Evolutionary conservation across 1,284 basidiomycete species (phyloP).

Genomic region (Lentinus polychrous): DNA sequence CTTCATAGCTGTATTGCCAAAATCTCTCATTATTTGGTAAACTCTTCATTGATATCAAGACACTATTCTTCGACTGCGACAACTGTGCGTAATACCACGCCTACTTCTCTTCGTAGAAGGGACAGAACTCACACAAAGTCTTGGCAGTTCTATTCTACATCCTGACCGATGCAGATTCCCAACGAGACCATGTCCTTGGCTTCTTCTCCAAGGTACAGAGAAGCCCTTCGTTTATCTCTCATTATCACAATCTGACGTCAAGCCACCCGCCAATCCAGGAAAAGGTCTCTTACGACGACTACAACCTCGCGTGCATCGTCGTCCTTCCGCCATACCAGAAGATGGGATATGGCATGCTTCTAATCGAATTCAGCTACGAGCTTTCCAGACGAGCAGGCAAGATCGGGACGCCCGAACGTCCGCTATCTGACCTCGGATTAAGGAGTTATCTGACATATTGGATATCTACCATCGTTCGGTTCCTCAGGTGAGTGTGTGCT

Average conservation of each 20-base stretch:
- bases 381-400: slow-evolving; percentile 74
- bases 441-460: slow-evolving; percentile 91
- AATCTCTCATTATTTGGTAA: slow-evolving; percentile 95
- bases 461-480: slow-evolving; percentile 79
- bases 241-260: slow-evolving; percentile 3
- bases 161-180: slow-evolving; percentile 79
- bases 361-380: slow-evolving; percentile 99
- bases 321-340: slow-evolving; percentile 92
- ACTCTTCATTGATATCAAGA: slow-evolving; percentile 98
- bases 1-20: slow-evolving; percentile 82
- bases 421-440: slow-evolving; percentile 88
- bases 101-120: slow-evolving; percentile 3
- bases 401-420: slow-evolving; percentile 91
- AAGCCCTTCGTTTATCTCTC: neutral
- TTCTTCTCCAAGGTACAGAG: slow-evolving; percentile 87
- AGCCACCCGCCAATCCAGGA: slow-evolving; percentile 56
- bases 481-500: slow-evolving; percentile 57
- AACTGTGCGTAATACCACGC: slow-evolving; percentile 53
- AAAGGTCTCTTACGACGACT: slow-evolving; percentile 93
- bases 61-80: slow-evolving; percentile 90
- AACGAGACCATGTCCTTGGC: slow-evolving; percentile 76
- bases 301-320: slow-evolving; percentile 96
- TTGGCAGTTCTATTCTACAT: slow-evolving; percentile 86
- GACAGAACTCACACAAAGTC: slow-evolving; percentile 3
- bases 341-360: slow-evolving; percentile 86